These are phyloP conservation scores for Geopyxis carbonaria DNA, from an alignment of 495 filamentous ascomycete species.

Conservation along the genomic window DNA sequence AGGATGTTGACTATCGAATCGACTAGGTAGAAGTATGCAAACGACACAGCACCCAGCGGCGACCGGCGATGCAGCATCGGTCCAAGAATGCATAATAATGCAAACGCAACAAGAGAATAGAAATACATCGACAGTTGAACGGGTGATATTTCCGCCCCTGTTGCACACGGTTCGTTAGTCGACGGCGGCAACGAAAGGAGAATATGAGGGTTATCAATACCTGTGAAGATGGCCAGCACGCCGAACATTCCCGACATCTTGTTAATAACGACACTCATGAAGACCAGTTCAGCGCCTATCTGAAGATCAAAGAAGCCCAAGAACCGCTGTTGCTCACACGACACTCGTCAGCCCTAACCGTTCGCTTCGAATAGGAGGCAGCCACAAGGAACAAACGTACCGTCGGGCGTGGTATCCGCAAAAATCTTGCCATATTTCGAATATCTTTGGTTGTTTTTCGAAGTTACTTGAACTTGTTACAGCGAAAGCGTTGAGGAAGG, in stretches of 20 bases:
- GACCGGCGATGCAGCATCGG: constrained; percentile 53
- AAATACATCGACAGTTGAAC: constrained; percentile 68
- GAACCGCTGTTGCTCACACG: constrained; percentile 64
- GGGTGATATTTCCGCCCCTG: constrained; percentile 37
- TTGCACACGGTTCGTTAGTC: background rate
- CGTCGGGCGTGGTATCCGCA: no score
- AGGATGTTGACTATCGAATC: constrained; percentile 60
- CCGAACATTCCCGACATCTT: constrained; percentile 79
- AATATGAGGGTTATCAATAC: constrained; percentile 28
- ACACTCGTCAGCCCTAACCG: no score
- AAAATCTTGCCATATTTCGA: no score
- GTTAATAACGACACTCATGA: constrained; percentile 64
- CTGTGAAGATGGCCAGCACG: constrained; percentile 68
- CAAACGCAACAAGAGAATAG: constrained; percentile 55
- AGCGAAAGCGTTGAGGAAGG: no score
- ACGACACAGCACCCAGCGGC: constrained; percentile 49
- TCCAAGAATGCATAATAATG: constrained; percentile 41
- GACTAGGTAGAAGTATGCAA: constrained; percentile 62
- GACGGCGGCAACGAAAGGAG: background rate
- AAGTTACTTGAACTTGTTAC: no score
- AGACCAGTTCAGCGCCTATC: constrained; percentile 66
- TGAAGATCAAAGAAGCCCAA: constrained; percentile 70
- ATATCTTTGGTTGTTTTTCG: no score
- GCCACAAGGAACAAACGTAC: no score
- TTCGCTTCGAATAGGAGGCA: no score